A percentile compares a stretch with the other conserved stretches of the same genome.
phyloP scores from a whole-genome alignment of 2,329 filamentous ascomycete species.

The Curvularia spicifera region DNA sequence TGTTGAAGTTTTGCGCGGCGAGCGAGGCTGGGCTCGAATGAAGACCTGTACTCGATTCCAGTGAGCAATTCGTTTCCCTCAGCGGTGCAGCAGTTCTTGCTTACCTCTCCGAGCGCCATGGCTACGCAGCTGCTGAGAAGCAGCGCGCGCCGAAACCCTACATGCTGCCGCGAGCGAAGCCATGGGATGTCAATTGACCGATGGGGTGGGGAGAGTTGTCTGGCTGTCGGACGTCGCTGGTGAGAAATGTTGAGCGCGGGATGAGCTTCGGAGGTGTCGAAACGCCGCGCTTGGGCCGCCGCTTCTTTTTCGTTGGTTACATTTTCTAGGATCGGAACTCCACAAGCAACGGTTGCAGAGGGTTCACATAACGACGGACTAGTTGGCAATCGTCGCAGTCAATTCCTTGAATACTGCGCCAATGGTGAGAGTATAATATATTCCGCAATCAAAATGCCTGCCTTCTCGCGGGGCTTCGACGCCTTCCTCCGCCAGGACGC shows the following conservation, averaged over 20 bases:
- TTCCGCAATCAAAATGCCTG: constrained; percentile 32
- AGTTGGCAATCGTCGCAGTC: not conserved
- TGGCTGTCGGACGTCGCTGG: constrained; percentile 19
- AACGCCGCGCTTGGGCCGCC: constrained; percentile 25
- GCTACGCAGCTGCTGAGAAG: constrained; percentile 59
- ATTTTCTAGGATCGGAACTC: constrained; percentile 19
- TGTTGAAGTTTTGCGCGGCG: constrained; percentile 85
- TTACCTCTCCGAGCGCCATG: constrained; percentile 66
- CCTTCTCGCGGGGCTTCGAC: constrained; percentile 40
- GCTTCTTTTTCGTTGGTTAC: constrained; percentile 18
- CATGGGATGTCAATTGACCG: constrained; percentile 56
- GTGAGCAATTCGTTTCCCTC: constrained; percentile 13
- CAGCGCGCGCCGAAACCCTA: constrained; percentile 68
- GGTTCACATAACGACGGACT: not conserved
- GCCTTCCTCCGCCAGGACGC: constrained; percentile 35
- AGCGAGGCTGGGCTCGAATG: constrained; percentile 66
- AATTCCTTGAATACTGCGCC: constrained; percentile 3
- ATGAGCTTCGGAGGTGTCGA: constrained; percentile 32
- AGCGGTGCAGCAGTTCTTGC: constrained; percentile 32
- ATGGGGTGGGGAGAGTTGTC: constrained; percentile 19
- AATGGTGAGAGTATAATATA: not conserved
- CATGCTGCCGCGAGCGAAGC: constrained; percentile 70
- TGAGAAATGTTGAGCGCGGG: constrained; percentile 45
- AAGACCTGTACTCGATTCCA: constrained; percentile 61
- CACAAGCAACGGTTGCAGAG: not conserved